phyloP scores from a whole-genome alignment of 1,284 basidiomycete species.

The Singerocomus rubriflavus region DNA sequence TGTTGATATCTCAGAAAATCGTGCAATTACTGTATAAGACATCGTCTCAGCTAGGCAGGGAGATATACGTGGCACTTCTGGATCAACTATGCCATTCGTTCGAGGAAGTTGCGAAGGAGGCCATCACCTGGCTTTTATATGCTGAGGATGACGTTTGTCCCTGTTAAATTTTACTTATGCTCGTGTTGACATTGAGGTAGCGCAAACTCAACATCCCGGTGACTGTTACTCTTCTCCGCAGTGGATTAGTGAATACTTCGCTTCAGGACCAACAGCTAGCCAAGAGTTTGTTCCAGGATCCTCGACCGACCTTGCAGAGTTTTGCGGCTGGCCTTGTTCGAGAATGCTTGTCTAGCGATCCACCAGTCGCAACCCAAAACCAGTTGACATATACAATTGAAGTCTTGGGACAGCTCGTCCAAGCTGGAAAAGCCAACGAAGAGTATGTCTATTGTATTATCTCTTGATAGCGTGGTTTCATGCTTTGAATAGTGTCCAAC shows the following conservation, averaged over 20 bases:
- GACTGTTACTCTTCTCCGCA: constrained; percentile 84
- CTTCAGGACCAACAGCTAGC: constrained; percentile 92
- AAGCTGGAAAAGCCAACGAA: constrained; percentile 75
- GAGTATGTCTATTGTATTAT: constrained; percentile 50
- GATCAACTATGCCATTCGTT: constrained; percentile 89
- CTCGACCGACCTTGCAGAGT: constrained; percentile 74
- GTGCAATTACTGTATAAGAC: constrained; percentile 90
- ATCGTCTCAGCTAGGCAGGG: constrained; percentile 76
- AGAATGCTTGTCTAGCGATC: constrained; percentile 80
- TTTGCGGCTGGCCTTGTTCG: constrained; percentile 85
- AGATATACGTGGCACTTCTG: constrained; percentile 87
- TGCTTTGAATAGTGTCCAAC: constrained; percentile 43
- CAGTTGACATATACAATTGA: constrained; percentile 86
- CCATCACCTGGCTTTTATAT: constrained; percentile 94
- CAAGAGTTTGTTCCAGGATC: constrained; percentile 80
- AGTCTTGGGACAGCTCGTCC: constrained; percentile 71
- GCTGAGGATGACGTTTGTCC: constrained; percentile 88
- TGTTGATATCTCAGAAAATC: constrained; percentile 93
- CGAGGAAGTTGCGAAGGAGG: constrained; percentile 94
- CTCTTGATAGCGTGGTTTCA: constrained; percentile 10
- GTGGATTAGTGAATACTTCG: constrained; percentile 74
- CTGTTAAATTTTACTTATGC: constrained; percentile 3
- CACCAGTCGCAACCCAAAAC: constrained; percentile 74
- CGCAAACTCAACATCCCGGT: constrained; percentile 97
- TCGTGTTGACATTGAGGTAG: constrained; percentile 37